Base-by-base conservation (phyloP, 176 grass and related monocot species). In the Ampelocalamus luodianensis region DNA sequence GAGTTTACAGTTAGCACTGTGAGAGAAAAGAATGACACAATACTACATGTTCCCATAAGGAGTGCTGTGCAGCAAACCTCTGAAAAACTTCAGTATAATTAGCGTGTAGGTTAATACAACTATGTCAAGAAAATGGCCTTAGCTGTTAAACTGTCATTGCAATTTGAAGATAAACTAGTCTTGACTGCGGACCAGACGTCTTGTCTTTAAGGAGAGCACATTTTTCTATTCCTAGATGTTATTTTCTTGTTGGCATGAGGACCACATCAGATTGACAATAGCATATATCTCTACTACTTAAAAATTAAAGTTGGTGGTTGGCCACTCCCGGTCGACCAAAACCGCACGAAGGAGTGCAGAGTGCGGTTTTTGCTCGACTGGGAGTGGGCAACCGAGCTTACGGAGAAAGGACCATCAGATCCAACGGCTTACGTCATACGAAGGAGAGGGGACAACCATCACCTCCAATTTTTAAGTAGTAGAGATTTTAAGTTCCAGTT, bases 51-150 rank as follows among this genome's bases (percentile, higher is more conserved):
- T 44, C 43, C 45, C 45, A 48, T 4, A 56, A 56, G 18, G 53
- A 56, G 6, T 9, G 18, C 53, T 9, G 18, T 22, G 53, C 53
- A 56, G 18, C 53, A 56, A 56, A 22, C 53, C 18, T 56, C 18
- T 22, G 53, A 56, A 48, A 48, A 48, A 48, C 18, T 11, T 23
- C 40, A 85, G 18, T 22, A 32, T 81, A 51, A 12, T 84, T 11
- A 55, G n/a, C 18, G 2, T 51, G 18, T n/a, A 49, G 29, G 20
- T n/a, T 50, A 75, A 49, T 48, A 20, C 6, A 84, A 13, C 22
- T 78, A 76, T 29, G n/a, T 53, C 65, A 62, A 34, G 15, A 77
- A 77, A 77, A 42, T 32, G 36, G 71, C 44, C 60, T 86, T 44
- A 54, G 59, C 16, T 65, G 37, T 37, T 16, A 55, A 55, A 79